Base-by-base conservation (phyloP, 208 protist species). In the Trichomonas tenax region DNA sequence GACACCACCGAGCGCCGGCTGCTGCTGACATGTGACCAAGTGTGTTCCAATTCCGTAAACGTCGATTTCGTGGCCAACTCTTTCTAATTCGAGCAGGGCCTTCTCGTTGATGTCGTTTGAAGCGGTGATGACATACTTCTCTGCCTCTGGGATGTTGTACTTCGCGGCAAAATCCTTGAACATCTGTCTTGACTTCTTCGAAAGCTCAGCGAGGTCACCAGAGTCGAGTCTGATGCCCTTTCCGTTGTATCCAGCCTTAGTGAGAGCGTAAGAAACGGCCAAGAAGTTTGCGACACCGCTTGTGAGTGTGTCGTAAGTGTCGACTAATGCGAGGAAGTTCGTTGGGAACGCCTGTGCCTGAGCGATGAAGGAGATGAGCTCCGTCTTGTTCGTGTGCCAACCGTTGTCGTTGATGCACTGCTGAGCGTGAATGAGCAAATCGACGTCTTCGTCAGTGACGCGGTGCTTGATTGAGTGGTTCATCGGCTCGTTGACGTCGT, bases 41-140 rank as follows among this genome's bases (percentile, higher is more conserved):
- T 98, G 96, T 0, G 98, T 99, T n/a, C 98, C 98, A 34, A 99
- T 98, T 26, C 98, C 98, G 97, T 98, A 99, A 9, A 45, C 17
- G 31, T 95, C 34, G 36, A 95, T 95, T 72, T 95, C 96, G 31
- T 97, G 88, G 9, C 89, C 89, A 36, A 44, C 11, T 51, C 96
- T 89, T 36, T 97, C 97, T 17, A 98, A 96, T n/a, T 96, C 82
- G 17, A 96, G 51, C 26, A 98, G 96, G 0, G 96, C 97, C 38
- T 96, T 88, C 96, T 98, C 98, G 96, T 97, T 98, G 88, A 98
- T 97, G 96, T 98, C 98, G 96, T 98, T 98, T 31, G 96, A 97
- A 0, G 98, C 98, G 0, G 98, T 97, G 51, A 98, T 98, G 17
- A 40, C 36, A 34, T 97, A 96, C 15, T 97, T 36, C 21, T 41